These are phyloP conservation scores for Aspergillus luchuensis DNA, from an alignment of 2,329 filamentous ascomycete genomes.

Conservation along the genomic window DNA sequence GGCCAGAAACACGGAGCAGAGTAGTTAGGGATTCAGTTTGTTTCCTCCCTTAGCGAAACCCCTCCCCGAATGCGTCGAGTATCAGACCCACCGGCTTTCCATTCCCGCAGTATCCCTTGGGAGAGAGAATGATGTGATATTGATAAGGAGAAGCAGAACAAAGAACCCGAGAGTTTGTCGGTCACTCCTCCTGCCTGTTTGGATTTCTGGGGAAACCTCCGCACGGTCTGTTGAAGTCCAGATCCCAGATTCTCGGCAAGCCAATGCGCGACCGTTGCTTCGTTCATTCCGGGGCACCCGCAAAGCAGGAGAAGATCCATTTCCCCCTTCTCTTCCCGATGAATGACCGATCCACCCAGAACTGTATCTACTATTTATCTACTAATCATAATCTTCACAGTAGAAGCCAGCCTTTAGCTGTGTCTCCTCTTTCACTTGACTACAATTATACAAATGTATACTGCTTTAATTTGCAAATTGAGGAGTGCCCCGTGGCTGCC, in stretches of 20 bases:
- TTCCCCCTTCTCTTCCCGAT: not conserved
- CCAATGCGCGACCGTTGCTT: slow-evolving; percentile 4
- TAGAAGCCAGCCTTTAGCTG: no score
- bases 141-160: not conserved
- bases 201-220: not conserved
- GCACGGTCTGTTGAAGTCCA: slow-evolving; percentile 2
- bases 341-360: not conserved
- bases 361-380: not conserved
- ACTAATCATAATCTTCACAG: not conserved
- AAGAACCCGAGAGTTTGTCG: not conserved
- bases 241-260: slow-evolving; percentile 1
- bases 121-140: not conserved
- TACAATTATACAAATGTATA: no score
- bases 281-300: not conserved
- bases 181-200: not conserved
- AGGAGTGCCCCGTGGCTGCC: not conserved
- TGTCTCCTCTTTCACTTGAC: no score
- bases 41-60: no score
- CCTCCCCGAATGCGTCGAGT: no score
- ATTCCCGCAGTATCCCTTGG: not conserved
- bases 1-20: not conserved
- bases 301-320: not conserved
- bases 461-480: no score
- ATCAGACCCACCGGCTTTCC: not conserved
- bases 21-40: no score